Percentiles rank a stretch among this genome's conserved stretches.
Conservation (phyloP, 176 grass and related monocot species). For the Musa troglodytarum region DNA sequence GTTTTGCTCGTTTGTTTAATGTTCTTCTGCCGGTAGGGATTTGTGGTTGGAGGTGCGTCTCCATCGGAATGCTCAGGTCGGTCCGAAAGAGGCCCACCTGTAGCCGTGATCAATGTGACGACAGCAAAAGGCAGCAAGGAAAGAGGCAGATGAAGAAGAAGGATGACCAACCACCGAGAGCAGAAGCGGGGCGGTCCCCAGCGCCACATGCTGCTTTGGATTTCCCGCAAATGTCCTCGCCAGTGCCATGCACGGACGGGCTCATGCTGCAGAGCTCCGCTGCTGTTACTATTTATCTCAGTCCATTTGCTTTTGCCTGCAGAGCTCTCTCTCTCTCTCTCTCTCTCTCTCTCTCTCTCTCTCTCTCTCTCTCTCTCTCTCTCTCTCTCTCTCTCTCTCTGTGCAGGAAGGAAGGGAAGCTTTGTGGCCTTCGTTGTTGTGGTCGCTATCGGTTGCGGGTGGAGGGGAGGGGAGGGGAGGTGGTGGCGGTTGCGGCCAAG, state of each 20-base stretch:
- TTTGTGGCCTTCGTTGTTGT: too few relatives aligned
- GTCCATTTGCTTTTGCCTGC: not conserved
- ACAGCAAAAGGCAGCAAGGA: not conserved
- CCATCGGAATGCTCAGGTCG: conserved; percentile 51
- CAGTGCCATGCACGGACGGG: too few relatives aligned
- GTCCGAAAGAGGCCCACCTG: conserved; percentile 27
- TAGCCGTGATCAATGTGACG: not conserved
- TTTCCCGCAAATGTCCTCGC: too few relatives aligned
- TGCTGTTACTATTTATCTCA: not conserved
- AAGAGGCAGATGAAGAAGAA: not conserved
- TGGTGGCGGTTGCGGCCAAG: conserved; percentile 83
- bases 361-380: too few relatives aligned
- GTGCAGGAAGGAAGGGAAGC: not conserved
- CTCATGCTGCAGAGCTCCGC: too few relatives aligned
- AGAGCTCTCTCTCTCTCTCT: too few relatives aligned
- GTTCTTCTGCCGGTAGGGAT: conserved; percentile 19
- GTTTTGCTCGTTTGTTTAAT: too few relatives aligned
- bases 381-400: too few relatives aligned
- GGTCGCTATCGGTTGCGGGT: conserved; percentile 71
- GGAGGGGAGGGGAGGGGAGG: conserved; percentile 1
- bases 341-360: too few relatives aligned
- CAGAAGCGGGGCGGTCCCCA: conserved; percentile 27
- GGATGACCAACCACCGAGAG: conserved; percentile 15
- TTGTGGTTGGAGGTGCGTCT: conserved; percentile 64
- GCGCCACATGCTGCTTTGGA: conserved; percentile 18